A percentile compares a stretch with the other conserved stretches of the same genome.
These are phyloP conservation scores for Ilyonectria sp. DNA, from an alignment of 2,329 filamentous ascomycete genomes.

Conservation along the genomic window DNA sequence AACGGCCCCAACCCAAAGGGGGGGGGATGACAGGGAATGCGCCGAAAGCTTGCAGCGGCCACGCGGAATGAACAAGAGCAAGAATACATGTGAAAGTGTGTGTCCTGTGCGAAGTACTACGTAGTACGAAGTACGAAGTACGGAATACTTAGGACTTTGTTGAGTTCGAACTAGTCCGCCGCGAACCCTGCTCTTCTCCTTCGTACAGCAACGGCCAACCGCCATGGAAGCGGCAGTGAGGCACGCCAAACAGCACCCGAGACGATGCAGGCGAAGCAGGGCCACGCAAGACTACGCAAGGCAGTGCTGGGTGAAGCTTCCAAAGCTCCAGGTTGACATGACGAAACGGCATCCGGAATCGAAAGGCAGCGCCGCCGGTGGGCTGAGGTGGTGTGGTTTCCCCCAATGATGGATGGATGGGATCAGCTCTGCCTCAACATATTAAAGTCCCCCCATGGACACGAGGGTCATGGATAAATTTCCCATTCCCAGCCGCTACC, in stretches of 20 bases:
- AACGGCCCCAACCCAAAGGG: background rate
- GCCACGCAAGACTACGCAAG: background rate
- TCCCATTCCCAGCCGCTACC: background rate
- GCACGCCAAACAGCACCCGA: background rate
- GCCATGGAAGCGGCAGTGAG: background rate
- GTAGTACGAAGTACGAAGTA: background rate
- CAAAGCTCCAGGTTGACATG: background rate
- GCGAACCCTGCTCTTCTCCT: background rate
- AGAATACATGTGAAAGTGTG: background rate
- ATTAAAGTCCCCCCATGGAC: background rate
- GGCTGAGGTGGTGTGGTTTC: constrained; percentile 38
- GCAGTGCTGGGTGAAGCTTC: background rate
- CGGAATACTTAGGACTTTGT: background rate
- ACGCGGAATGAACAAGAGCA: background rate
- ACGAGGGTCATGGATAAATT: background rate
- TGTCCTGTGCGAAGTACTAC: background rate
- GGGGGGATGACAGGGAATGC: background rate
- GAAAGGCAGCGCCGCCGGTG: constrained; percentile 8
- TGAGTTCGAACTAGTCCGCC: background rate
- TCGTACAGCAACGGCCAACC: background rate
- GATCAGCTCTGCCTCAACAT: constrained; percentile 20
- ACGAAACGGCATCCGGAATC: background rate
- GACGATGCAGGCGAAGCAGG: background rate
- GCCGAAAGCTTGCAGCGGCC: too few species aligned
- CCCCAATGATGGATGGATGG: constrained; percentile 18